These are phyloP conservation scores for Sporothrix sp. DNA, from an alignment of 2,329 filamentous ascomycete species.

Conservation along the genomic window DNA sequence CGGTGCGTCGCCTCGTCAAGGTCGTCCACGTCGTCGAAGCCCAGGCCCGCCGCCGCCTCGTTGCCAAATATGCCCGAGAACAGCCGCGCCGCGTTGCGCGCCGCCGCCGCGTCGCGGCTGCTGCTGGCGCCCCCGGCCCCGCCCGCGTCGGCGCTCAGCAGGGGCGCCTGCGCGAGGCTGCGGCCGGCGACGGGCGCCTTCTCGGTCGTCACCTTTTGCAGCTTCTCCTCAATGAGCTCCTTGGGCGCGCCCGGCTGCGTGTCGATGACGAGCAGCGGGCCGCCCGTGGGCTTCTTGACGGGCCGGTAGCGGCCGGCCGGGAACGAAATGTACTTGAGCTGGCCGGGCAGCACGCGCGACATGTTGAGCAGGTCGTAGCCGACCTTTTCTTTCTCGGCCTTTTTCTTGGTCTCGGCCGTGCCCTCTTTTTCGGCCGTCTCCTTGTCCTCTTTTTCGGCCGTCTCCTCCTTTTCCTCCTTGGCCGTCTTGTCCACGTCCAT, in stretches of 20 bases:
- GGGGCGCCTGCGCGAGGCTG: conserved; percentile 22
- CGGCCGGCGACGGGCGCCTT: conserved; percentile 45
- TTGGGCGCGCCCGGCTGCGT: conserved; percentile 70
- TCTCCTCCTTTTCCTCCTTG: conserved; percentile 73
- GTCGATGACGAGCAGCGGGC: conserved; percentile 84
- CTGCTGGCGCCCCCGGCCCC: conserved; percentile 16
- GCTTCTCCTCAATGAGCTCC: conserved; percentile 77
- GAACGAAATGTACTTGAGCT: conserved; percentile 95
- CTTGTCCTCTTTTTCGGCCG: conserved; percentile 88
- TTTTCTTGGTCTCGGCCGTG: conserved; percentile 63
- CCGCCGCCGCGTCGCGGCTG: conserved; percentile 8
- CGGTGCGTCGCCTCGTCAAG: conserved; percentile 15
- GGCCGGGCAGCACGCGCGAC: conserved; percentile 82
- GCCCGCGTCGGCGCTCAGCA: too few species aligned
- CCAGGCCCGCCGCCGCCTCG: background rate
- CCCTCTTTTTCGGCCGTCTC: conserved; percentile 51
- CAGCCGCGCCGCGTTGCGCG: conserved; percentile 17
- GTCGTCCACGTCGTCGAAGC: background rate
- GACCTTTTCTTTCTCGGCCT: conserved; percentile 89
- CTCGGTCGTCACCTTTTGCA: conserved; percentile 66
- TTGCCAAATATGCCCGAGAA: conserved; percentile 14
- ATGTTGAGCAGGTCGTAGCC: conserved; percentile 96
- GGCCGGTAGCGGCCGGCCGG: conserved; percentile 83
- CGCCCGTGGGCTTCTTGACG: conserved; percentile 85
- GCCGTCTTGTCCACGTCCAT: conserved; percentile 71